A percentile compares a stretch with the other conserved stretches of the same genome.
phyloP scores from a whole-genome alignment of 805 yeast species.

The Teunomyces barrocoloradensis region DNA sequence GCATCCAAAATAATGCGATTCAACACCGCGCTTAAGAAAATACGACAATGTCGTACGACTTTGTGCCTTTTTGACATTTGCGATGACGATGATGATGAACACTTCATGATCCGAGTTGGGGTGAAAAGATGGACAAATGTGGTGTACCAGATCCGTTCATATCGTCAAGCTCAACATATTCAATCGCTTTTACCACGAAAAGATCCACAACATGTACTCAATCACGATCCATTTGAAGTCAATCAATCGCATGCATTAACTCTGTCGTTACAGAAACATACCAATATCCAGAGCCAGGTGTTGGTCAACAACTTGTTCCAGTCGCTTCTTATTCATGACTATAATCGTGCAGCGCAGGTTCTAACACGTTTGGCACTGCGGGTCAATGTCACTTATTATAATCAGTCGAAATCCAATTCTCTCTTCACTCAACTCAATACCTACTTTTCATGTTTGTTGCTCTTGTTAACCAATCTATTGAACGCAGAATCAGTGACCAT shows the following conservation, averaged over 20 bases:
- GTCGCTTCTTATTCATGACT: conserved; percentile 13
- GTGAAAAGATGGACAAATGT: not conserved
- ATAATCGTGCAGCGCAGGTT: conserved; percentile 9
- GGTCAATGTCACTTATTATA: conserved; percentile 5
- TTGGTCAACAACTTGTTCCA: conserved; percentile 15
- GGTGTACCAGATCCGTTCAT: not conserved
- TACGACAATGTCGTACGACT: no score
- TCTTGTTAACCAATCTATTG: conserved; percentile 8
- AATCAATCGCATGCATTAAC: not conserved
- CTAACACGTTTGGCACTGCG: conserved; percentile 6
- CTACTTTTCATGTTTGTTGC: conserved; percentile 14
- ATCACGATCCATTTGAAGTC: not conserved
- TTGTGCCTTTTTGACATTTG: no score
- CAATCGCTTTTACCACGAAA: not conserved
- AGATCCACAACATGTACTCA: not conserved
- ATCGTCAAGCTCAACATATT: not conserved
- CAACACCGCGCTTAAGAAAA: conserved; percentile 2
- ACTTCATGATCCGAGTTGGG: not conserved
- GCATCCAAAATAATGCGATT: not conserved
- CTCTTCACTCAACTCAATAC: conserved; percentile 5
- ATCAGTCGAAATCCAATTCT: not conserved
- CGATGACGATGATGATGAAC: not conserved
- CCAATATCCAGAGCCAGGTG: conserved; percentile 8
- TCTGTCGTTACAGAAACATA: not conserved
- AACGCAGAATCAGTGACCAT: conserved; percentile 2